phyloP scores from a whole-genome alignment of 2,329 filamentous ascomycete species.

The Botrytis galanthina region DNA sequence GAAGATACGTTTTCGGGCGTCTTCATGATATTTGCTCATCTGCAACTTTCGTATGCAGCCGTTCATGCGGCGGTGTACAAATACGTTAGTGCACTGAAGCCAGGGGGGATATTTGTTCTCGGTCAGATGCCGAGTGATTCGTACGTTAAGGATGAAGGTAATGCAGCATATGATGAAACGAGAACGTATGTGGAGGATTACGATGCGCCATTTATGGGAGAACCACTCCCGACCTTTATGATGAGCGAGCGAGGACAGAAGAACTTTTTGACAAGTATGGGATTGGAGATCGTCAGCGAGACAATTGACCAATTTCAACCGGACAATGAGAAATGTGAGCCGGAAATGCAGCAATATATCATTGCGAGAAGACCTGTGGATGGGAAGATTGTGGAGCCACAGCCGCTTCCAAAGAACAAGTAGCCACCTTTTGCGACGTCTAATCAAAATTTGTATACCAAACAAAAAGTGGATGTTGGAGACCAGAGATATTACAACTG shows the following conservation, averaged over 20 bases:
- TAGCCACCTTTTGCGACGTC: background rate
- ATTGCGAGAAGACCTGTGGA: conserved; percentile 20
- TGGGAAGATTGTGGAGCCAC: conserved; percentile 8
- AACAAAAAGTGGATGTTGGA: background rate
- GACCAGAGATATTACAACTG: background rate
- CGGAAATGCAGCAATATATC: conserved; percentile 23
- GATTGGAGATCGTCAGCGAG: conserved; percentile 31
- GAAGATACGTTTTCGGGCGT: conserved; percentile 32
- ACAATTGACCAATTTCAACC: conserved; percentile 30
- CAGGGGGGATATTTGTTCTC: conserved; percentile 33
- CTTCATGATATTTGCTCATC: conserved; percentile 38
- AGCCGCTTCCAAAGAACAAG: conserved; percentile 18
- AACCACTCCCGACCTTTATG: conserved; percentile 29
- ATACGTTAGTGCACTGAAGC: conserved; percentile 30
- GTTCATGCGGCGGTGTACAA: conserved; percentile 33
- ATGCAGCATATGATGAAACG: conserved; percentile 36
- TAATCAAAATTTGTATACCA: background rate
- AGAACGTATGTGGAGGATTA: conserved; percentile 32
- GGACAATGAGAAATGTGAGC: conserved; percentile 26
- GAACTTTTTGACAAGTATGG: conserved; percentile 30
- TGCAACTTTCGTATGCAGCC: conserved; percentile 33
- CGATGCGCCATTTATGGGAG: conserved; percentile 31
- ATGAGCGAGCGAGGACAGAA: conserved; percentile 30
- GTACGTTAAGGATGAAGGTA: conserved; percentile 32
- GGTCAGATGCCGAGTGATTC: conserved; percentile 35